Evolutionary conservation across 148 eudicot species (phyloP).

Genomic region (Nyssa sinensis): DNA sequence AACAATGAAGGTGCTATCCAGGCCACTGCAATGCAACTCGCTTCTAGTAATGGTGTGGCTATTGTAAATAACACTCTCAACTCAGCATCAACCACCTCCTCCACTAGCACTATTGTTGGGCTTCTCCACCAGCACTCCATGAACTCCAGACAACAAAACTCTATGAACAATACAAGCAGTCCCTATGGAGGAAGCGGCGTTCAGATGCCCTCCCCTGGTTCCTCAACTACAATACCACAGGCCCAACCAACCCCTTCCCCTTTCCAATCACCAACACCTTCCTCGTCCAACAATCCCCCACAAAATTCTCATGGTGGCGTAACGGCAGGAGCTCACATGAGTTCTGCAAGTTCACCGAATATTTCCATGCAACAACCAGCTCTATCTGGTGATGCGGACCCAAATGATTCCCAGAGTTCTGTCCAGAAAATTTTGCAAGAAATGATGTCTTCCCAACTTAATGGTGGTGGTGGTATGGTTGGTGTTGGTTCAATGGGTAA

Average conservation of each 20-base stretch:
- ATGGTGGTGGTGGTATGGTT: constrained; percentile 46
- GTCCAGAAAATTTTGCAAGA: constrained; percentile 85
- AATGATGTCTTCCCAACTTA: constrained; percentile 63
- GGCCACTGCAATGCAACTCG: constrained; percentile 44
- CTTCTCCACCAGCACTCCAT: constrained; percentile 79
- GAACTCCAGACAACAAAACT: constrained; percentile 66
- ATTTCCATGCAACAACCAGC: constrained; percentile 50
- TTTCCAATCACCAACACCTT: constrained; percentile 56
- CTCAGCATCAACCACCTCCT: constrained; percentile 43
- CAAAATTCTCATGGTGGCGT: constrained; percentile 47
- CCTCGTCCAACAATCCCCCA: constrained; percentile 52
- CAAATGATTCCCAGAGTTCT: constrained; percentile 71
- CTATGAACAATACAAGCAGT: constrained; percentile 44
- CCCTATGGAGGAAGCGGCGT: constrained; percentile 54
- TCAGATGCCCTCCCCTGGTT: constrained; percentile 64
- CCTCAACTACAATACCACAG: constrained; percentile 52
- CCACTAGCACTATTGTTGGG: constrained; percentile 56
- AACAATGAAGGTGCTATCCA: constrained; percentile 53
- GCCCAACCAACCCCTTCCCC: constrained; percentile 58
- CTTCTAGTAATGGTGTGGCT: constrained; percentile 56
- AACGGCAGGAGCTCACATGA: constrained; percentile 29
- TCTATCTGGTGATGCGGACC: constrained; percentile 54
- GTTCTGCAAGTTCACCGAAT: constrained; percentile 50
- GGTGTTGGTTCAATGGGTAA: constrained; percentile 48
- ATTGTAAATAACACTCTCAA: constrained; percentile 57